Conservation (phyloP, 495 filamentous ascomycete genomes). For the Oleoguttula mirabilis region DNA sequence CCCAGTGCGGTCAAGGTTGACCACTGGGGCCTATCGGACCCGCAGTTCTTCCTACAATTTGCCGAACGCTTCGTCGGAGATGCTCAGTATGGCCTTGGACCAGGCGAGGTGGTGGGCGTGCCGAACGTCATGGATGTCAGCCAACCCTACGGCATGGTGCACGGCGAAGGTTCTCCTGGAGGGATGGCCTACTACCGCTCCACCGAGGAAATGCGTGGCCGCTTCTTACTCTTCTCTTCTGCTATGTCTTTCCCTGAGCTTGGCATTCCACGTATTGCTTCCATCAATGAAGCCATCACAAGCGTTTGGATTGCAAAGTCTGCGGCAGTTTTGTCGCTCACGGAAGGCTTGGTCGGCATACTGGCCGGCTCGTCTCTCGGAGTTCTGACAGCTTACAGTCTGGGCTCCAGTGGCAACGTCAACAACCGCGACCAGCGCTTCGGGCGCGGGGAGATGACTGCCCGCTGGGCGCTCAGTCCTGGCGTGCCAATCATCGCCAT, state of each 20-base stretch:
- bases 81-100: conserved; percentile 62
- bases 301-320: conserved; percentile 90
- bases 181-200: conserved; percentile 67
- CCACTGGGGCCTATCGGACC: conserved; percentile 69
- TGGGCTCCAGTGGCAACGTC: conserved; percentile 44
- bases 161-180: conserved; percentile 72
- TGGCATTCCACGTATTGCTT: conserved; percentile 62
- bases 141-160: conserved; percentile 68
- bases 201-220: conserved; percentile 64
- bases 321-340: conserved; percentile 51
- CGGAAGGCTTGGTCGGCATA: conserved; percentile 68
- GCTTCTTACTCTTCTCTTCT: conserved; percentile 48
- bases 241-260: conserved; percentile 38
- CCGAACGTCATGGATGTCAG: conserved; percentile 86
- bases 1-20: conserved; percentile 67
- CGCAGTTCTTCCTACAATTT: conserved; percentile 60
- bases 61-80: conserved; percentile 61
- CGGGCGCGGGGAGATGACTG: conserved; percentile 63
- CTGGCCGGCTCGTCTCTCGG: conserved; percentile 76
- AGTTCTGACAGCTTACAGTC: conserved; percentile 68
- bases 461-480: conserved; percentile 78
- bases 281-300: conserved; percentile 49
- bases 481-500: conserved; percentile 86
- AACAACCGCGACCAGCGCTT: conserved; percentile 53
- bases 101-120: conserved; percentile 59